Base-by-base conservation (phyloP, 1,284 basidiomycete species). In the Marasmius fiardii region DNA sequence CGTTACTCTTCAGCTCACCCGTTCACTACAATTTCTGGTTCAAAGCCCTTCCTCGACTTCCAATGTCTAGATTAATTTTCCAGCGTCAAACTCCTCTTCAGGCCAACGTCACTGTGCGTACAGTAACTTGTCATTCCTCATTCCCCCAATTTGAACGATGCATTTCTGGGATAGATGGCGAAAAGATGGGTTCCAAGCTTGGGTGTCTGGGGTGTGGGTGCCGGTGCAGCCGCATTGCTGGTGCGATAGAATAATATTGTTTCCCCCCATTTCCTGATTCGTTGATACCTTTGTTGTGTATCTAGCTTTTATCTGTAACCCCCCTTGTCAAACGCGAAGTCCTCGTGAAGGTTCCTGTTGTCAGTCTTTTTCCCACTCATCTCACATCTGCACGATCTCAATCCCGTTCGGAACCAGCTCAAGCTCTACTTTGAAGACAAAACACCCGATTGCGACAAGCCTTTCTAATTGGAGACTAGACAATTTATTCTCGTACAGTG, bases 361-460 rank as follows among this genome's bases (percentile, higher is more conserved):
- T 88, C 63, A 66, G 83, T 73, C 23, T 28, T 48, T 21, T 21
- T 39, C 28, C 24, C 33, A 44, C 18, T 47, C 59, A 53, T 52
- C 41, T 39, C 34, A n/a, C 20, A 28, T 52, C 33, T 51, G 39
- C 48, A 37, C 50, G 49, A 58, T 31, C 26, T n/a, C 37, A 24
- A 53, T n/a, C 14, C 50, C 41, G 10, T 53, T 58, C 39, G 7
- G 34, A 51, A 39, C 24, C 53, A 92, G 90, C 58, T 92, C 63
- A 81, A 82, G 24, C 71, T 63, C 55, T 89, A 90, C 72, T 92
- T 80, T 67, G 79, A 85, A 66, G 90, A 92, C 73, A 88, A 82
- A 63, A 88, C 78, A 0, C 90, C 88, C 16, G 82, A 82, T 47
- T 88, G 80, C 48, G 90, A 92, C 76, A 91, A 90, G 68, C 88